phyloP scores from a whole-genome alignment of 2,329 filamentous ascomycete genomes.

The Dactylellina leptospora region DNA sequence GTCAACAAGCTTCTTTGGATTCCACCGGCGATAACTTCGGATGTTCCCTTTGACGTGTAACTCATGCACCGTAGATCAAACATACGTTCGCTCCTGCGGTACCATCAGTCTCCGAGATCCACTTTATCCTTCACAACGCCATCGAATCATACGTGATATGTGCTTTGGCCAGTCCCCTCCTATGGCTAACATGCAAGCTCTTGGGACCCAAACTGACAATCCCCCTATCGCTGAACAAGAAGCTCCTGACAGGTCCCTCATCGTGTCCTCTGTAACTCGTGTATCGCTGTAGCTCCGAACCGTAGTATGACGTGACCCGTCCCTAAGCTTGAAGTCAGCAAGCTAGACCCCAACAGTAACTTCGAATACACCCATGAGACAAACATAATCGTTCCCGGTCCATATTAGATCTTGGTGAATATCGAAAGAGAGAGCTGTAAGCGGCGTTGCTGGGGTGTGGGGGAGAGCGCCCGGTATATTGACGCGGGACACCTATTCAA shows the following conservation, averaged over 20 bases:
- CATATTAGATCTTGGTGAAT: conserved; percentile 88
- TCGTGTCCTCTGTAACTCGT: conserved; percentile 85
- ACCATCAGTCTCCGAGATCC: not conserved
- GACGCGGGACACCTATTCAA: conserved; percentile 76
- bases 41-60: conserved; percentile 85
- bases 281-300: conserved; percentile 83
- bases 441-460: conserved; percentile 74
- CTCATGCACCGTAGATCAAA: conserved; percentile 96
- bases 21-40: conserved; percentile 81
- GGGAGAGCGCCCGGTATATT: conserved; percentile 79
- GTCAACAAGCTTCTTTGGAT: conserved; percentile 86
- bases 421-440: conserved; percentile 88
- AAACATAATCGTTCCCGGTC: conserved; percentile 88
- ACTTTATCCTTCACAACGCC: too few species aligned
- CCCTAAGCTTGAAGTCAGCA: conserved; percentile 68
- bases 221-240: conserved; percentile 90
- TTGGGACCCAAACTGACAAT: conserved; percentile 83
- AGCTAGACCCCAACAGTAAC: not conserved
- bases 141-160: conserved; percentile 72
- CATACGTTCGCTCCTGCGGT: conserved; percentile 67
- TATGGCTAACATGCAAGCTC: conserved; percentile 86
- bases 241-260: conserved; percentile 83
- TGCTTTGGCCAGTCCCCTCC: conserved; percentile 86
- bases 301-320: conserved; percentile 86
- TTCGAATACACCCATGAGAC: conserved; percentile 1